These are phyloP conservation scores for Neolecta irregularis DNA, from an alignment of 1,139 yeast species.

Conservation along the genomic window DNA sequence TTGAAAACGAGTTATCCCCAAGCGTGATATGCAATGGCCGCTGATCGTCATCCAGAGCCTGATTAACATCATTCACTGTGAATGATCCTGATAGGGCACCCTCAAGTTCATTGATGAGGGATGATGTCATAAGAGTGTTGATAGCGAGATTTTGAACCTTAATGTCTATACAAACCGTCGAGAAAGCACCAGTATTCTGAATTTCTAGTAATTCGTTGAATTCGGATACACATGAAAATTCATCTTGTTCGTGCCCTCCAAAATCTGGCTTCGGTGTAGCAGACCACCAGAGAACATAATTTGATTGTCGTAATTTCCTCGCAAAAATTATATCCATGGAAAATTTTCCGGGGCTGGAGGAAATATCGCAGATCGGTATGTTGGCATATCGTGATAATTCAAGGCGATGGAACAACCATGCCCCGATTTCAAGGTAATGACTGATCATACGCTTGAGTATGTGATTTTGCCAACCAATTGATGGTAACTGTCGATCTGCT, in stretches of 20 bases:
- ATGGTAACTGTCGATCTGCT: conserved; percentile 51
- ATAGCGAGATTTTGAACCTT: conserved; percentile 65
- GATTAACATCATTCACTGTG: conserved; percentile 28
- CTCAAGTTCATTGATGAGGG: conserved; percentile 76
- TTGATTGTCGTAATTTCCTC: conserved; percentile 47
- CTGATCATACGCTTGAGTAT: conserved; percentile 53
- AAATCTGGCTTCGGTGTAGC: conserved; percentile 64
- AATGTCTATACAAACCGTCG: conserved; percentile 64
- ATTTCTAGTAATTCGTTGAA: conserved; percentile 54
- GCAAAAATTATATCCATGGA: conserved; percentile 80
- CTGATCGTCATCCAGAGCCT: conserved; percentile 6
- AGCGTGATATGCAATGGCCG: conserved; percentile 19
- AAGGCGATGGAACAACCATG: conserved; percentile 57
- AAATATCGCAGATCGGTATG: conserved; percentile 74
- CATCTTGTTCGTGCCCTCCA: conserved; percentile 69
- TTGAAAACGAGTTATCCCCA: conserved; percentile 40
- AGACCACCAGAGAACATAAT: conserved; percentile 89
- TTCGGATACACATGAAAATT: conserved; percentile 33
- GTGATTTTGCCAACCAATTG: conserved; percentile 73
- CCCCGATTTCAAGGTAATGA: conserved; percentile 57
- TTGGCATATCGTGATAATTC: conserved; percentile 56
- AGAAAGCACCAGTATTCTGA: conserved; percentile 67
- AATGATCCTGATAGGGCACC: conserved; percentile 30
- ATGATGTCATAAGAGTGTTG: conserved; percentile 72
- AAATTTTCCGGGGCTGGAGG: conserved; percentile 58